A percentile compares a stretch with the other conserved stretches of the same genome.
Conservation (phyloP, 345 rosid species). For the Acer saccharum region DNA sequence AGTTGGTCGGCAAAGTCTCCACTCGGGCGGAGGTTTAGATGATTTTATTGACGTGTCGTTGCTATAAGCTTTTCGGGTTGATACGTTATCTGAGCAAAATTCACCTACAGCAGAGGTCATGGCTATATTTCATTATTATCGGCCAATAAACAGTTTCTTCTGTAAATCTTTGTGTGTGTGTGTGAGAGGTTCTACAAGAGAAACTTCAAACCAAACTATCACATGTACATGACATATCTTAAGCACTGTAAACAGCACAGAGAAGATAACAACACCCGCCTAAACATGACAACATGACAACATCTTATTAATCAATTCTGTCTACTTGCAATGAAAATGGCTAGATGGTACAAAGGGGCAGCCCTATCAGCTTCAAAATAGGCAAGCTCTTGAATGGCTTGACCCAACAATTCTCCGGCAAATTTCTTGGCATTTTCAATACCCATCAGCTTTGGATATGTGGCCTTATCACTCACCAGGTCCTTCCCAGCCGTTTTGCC, state of each 20-base stretch:
- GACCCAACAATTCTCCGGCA: slow-evolving; percentile 23
- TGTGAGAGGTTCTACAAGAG: no score
- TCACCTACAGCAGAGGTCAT: no score
- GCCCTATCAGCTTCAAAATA: slow-evolving; percentile 32
- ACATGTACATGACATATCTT: no score
- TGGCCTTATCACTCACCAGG: slow-evolving; percentile 34
- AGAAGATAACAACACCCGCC: neutral
- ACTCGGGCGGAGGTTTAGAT: no score
- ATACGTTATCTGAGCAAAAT: no score
- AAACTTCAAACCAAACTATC: neutral
- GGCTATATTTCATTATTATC: no score
- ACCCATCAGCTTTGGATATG: slow-evolving; percentile 40
- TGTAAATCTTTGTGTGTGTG: no score
- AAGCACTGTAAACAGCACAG: neutral
- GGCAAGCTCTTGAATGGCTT: slow-evolving; percentile 32
- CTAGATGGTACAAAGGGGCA: slow-evolving; percentile 32
- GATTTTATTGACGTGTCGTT: no score
- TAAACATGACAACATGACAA: neutral
- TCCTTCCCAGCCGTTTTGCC: slow-evolving; percentile 47
- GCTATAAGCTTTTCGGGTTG: no score
- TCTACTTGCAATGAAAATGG: slow-evolving; percentile 26
- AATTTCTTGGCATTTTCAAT: slow-evolving; percentile 31
- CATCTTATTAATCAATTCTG: neutral
- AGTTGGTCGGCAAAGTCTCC: no score
- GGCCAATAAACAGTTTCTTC: no score